phyloP scores from a whole-genome alignment of 2,329 filamentous ascomycete genomes.

The Fusarium sp. region DNA sequence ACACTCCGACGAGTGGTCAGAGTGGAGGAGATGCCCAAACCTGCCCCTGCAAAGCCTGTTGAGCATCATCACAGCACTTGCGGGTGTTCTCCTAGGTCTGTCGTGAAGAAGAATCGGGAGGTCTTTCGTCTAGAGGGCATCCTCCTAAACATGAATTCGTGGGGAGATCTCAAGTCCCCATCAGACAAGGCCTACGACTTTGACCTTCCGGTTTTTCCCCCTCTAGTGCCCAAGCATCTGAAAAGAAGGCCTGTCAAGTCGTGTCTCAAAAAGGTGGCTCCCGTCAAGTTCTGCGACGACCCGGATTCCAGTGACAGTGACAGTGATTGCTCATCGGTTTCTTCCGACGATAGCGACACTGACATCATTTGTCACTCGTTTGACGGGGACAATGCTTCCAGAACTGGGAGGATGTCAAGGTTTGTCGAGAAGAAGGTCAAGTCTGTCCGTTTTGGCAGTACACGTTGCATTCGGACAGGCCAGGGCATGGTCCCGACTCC shows the following conservation, averaged over 20 bases:
- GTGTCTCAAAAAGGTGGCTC: not conserved
- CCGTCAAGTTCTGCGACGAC: not conserved
- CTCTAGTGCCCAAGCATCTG: not conserved
- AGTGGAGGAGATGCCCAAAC: not conserved
- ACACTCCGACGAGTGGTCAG: not conserved
- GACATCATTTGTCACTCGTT: not conserved
- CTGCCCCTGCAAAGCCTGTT: not conserved
- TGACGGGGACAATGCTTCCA: not conserved
- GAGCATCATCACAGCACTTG: not conserved
- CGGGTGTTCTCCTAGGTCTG: not conserved
- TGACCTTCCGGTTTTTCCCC: not conserved
- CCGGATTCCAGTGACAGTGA: not conserved
- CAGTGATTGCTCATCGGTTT: not conserved
- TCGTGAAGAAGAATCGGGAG: not conserved
- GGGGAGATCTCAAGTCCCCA: not conserved
- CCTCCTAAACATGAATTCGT: not conserved
- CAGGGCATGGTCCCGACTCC: not conserved
- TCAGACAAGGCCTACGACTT: not conserved
- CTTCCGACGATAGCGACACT: not conserved
- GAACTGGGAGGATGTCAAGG: not conserved
- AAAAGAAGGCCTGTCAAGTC: not conserved
- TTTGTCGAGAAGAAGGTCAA: not conserved
- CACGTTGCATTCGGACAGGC: not conserved
- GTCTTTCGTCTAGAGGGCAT: not conserved
- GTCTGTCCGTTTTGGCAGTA: not conserved